Conservation (phyloP, 176 grass and related monocot species). For the Phragmites australis region DNA sequence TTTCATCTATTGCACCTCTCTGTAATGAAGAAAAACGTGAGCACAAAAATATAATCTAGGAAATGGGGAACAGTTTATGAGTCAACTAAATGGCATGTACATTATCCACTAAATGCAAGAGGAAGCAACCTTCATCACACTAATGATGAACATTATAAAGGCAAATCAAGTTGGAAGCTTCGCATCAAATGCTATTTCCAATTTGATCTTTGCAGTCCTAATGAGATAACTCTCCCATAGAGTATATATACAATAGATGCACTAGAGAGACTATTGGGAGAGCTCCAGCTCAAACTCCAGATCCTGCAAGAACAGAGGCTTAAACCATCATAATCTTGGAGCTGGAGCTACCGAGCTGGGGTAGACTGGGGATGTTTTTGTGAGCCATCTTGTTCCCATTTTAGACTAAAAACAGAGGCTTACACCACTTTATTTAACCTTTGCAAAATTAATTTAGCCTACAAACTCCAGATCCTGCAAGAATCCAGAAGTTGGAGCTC, state of each 20-base stretch:
- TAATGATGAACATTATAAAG: neutral
- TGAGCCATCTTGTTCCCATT: no score
- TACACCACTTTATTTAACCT: neutral
- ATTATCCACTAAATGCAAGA: neutral
- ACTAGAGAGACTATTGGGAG: no score
- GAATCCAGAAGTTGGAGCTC: neutral
- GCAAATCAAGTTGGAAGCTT: neutral
- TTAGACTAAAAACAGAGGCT: no score
- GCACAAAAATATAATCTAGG: slow-evolving; percentile 22
- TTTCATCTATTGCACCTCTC: slow-evolving; percentile 83
- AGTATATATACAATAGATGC: no score
- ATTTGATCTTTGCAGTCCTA: neutral
- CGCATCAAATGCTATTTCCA: neutral
- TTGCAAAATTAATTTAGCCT: no score
- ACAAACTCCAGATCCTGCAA: neutral
- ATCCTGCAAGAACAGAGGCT: no score
- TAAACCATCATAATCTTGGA: no score
- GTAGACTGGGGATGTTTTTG: no score
- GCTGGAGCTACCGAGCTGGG: no score
- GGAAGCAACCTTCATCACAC: neutral
- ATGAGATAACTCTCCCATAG: no score
- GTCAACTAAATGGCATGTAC: neutral
- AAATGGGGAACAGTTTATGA: neutral
- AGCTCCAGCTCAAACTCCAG: no score
- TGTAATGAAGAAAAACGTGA: slow-evolving; percentile 39